Percentiles rank a stretch among this genome's conserved stretches.
Evolutionary conservation across 495 filamentous ascomycete genomes (phyloP).

Genomic region (Penicillium canescens): DNA sequence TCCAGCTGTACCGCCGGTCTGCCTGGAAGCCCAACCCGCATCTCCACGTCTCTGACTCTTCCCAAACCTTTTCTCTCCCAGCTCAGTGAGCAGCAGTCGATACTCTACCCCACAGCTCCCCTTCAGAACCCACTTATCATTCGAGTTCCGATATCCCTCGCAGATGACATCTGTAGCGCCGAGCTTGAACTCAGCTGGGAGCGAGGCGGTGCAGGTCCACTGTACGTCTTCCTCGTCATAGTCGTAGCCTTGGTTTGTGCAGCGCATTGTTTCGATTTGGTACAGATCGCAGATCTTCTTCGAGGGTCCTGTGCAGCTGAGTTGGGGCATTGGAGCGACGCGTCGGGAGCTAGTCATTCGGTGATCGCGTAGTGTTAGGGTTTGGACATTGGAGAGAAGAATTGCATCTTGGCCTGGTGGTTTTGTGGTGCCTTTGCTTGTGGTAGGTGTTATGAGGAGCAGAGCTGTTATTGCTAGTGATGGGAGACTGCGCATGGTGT

Average conservation of each 20-base stretch:
- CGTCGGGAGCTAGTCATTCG: constrained; percentile 72
- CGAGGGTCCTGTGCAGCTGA: constrained; percentile 75
- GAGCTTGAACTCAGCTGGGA: constrained; percentile 84
- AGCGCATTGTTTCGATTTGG: constrained; percentile 79
- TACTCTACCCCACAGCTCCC: constrained; percentile 96
- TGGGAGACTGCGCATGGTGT: constrained; percentile 5
- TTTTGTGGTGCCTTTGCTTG: constrained; percentile 13
- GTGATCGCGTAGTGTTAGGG: constrained; percentile 70
- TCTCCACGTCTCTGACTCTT: constrained; percentile 7
- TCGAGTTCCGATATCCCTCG: constrained; percentile 76
- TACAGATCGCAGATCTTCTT: constrained; percentile 60
- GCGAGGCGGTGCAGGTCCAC: constrained; percentile 82
- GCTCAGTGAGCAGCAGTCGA: constrained; percentile 73
- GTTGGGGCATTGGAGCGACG: constrained; percentile 73
- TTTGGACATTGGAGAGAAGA: constrained; percentile 73
- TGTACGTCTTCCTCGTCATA: constrained; percentile 73
- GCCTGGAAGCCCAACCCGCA: neutral
- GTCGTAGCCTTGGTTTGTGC: constrained; percentile 74
- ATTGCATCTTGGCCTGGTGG: constrained; percentile 59
- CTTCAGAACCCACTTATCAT: constrained; percentile 82
- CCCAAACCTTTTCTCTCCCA: constrained; percentile 73
- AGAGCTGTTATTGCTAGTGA: constrained; percentile 13
- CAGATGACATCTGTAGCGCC: constrained; percentile 90
- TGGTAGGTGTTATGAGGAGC: constrained; percentile 31
- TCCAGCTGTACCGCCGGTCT: constrained; percentile 5